Evolutionary conservation across 768 basidiomycete genomes (phyloP), one percentile per base, ranked within the genome.

Genomic region (Mycena venus): DNA sequence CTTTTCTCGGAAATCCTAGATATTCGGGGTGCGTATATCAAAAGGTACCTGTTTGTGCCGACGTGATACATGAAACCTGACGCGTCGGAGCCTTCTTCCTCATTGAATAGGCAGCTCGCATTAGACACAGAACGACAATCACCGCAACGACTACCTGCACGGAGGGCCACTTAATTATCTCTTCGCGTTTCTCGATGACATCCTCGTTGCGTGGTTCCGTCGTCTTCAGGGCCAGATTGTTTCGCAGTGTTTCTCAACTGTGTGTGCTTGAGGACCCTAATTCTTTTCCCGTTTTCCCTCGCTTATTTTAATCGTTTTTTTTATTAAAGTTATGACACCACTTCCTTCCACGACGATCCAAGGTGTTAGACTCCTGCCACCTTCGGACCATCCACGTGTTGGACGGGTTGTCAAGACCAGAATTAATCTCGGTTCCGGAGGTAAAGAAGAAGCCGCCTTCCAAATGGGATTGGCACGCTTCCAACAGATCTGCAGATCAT

Each of bases 381-480:
- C 60, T 40, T 61, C 44, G 44, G 10, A 47, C n/a, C 27, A 27
- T 25, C 49, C 49, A 51, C 49, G 49, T 51, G 49, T 51, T n/a
- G 11, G 25, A 25, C 49, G 49, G 49, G 49, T 51, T 27, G 49
- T 51, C 23, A 51, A 51, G n/a, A n/a, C n/a, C 49, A 40, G 67
- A 56, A 61, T 63, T 69, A 38, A 68, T 74, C 49, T 75, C 74
- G 74, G 74, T 70, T 71, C 74, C 74, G 73, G 47, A 29, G 47
- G 55, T 47, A 9, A 63, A 74, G 68, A 64, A 49, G 49, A 51
- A 10, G 36, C 15, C 36, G 36, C 11, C 49, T 51, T 49, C 62
- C 44, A 65, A 64, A 69, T 63, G 66, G 72, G 65, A 73, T 68
- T 68, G 72, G 42, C 68, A 69, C 32, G n/a, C 25, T 67, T 44